Percentiles rank a stretch among this genome's conserved stretches.
These are phyloP conservation scores for Camptophora hylomeconis DNA, from an alignment of 2,329 filamentous ascomycete species.

Conservation along the genomic window DNA sequence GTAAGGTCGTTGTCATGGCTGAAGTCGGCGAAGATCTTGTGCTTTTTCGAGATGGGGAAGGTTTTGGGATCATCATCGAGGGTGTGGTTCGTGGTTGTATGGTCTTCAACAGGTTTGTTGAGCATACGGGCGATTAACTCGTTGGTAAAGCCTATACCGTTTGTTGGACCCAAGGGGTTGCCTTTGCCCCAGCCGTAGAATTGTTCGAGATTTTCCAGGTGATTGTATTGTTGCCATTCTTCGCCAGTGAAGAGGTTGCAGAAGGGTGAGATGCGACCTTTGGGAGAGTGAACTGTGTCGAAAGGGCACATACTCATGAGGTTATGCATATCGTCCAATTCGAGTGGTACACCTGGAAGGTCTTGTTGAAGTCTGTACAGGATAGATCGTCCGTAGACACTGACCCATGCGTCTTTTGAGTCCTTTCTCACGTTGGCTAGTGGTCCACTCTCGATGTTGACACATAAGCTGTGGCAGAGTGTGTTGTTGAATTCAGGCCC, in stretches of 20 bases:
- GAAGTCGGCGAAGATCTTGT: constrained; percentile 68
- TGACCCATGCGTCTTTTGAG: constrained; percentile 46
- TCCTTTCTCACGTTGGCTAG: constrained; percentile 36
- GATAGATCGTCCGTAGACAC: constrained; percentile 54
- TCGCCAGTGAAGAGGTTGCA: constrained; percentile 61
- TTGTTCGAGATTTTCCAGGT: constrained; percentile 65
- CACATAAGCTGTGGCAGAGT: constrained; percentile 61
- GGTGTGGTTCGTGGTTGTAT: constrained; percentile 56
- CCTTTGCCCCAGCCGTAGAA: constrained; percentile 73
- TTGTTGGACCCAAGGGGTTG: constrained; percentile 65
- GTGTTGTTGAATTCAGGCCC: constrained; percentile 61
- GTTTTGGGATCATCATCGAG: constrained; percentile 44
- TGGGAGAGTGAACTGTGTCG: constrained; percentile 54
- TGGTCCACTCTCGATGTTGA: constrained; percentile 51
- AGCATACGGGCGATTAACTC: constrained; percentile 77
- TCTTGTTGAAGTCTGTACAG: constrained; percentile 55
- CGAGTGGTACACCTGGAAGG: constrained; percentile 55
- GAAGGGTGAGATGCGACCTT: constrained; percentile 43
- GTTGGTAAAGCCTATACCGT: constrained; percentile 78
- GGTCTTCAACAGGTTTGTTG: constrained; percentile 51
- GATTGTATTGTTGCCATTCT: constrained; percentile 60
- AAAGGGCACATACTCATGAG: constrained; percentile 80
- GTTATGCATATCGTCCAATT: constrained; percentile 47
- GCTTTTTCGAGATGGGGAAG: constrained; percentile 57
- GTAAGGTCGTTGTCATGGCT: constrained; percentile 66